Evolutionary conservation across 2,329 filamentous ascomycete genomes (phyloP).

Genomic region (Colletotrichum sublineola): DNA sequence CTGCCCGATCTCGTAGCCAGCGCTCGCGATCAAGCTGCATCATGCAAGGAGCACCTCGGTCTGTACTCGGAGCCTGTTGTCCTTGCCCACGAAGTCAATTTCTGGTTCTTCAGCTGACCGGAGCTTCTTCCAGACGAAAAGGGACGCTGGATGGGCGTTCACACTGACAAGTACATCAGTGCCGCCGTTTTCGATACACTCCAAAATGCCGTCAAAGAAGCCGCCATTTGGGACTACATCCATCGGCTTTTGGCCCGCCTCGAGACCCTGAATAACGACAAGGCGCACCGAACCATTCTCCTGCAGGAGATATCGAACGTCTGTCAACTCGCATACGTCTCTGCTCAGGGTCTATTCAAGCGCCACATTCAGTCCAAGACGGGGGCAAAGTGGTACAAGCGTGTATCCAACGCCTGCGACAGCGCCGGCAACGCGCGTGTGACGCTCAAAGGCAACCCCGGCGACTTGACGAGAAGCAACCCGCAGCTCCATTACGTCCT

Average conservation of each 20-base stretch:
- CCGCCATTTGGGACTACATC: constrained; percentile 58
- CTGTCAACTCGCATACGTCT: constrained; percentile 58
- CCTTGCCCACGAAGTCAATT: constrained; percentile 52
- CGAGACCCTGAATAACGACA: constrained; percentile 44
- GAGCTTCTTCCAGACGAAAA: constrained; percentile 61
- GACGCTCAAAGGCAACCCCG: constrained; percentile 57
- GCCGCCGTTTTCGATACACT: constrained; percentile 57
- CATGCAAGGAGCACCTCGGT: constrained; percentile 52
- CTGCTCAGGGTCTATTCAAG: constrained; percentile 55
- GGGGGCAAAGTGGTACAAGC: constrained; percentile 58
- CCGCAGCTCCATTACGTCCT: constrained; percentile 60
- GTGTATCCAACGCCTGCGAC: constrained; percentile 49
- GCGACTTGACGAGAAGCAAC: constrained; percentile 53
- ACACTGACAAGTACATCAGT: constrained; percentile 59
- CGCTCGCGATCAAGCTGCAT: constrained; percentile 51
- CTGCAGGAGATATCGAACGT: constrained; percentile 62
- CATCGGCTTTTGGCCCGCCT: constrained; percentile 53
- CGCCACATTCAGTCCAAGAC: constrained; percentile 54
- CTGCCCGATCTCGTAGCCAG: constrained; percentile 49
- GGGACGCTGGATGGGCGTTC: constrained; percentile 53
- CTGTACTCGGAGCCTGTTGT: constrained; percentile 53
- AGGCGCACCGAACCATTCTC: constrained; percentile 51
- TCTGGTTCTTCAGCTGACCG: constrained; percentile 55
- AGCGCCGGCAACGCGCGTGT: constrained; percentile 54
- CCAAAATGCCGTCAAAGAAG: constrained; percentile 51